phyloP scores from a whole-genome alignment of 2,329 filamentous ascomycete genomes.

The Gnomoniopsis sp. region DNA sequence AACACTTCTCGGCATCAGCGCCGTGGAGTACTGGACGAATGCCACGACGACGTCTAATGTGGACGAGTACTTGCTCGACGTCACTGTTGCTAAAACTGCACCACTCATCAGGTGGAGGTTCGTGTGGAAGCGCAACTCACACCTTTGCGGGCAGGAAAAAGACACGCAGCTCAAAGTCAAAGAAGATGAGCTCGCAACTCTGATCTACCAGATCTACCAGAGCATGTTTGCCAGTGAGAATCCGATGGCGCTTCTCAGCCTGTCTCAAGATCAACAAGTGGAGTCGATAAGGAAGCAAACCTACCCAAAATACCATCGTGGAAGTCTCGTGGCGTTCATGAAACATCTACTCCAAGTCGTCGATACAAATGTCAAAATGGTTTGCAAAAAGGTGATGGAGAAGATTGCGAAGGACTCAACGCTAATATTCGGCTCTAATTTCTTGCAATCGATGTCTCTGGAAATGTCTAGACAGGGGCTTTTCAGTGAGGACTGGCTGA shows the following conservation, averaged over 20 bases:
- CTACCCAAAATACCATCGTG: conserved; percentile 34
- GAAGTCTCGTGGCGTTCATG: conserved; percentile 37
- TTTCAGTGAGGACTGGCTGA: conserved; percentile 29
- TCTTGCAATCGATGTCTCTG: conserved; percentile 32
- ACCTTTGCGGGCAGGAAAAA: conserved; percentile 17
- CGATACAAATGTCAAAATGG: conserved; percentile 30
- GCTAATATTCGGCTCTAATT: conserved; percentile 28
- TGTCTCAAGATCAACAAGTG: conserved; percentile 7
- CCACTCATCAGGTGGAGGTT: conserved; percentile 24
- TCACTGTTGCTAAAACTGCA: conserved; percentile 16
- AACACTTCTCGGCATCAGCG: conserved; percentile 47
- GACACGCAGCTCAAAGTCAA: conserved; percentile 27
- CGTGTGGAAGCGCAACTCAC: conserved; percentile 27
- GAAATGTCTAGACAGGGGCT: conserved; percentile 35
- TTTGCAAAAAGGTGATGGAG: conserved; percentile 28
- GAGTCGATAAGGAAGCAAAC: conserved; percentile 4
- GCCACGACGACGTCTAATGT: conserved; percentile 36
- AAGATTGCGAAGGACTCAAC: conserved; percentile 29
- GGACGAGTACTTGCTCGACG: conserved; percentile 34
- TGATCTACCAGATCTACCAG: conserved; percentile 40
- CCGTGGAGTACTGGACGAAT: conserved; percentile 50
- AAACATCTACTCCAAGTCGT: conserved; percentile 33
- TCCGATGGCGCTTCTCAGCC: conserved; percentile 17
- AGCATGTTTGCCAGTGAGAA: conserved; percentile 44
- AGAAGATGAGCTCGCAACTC: conserved; percentile 32